Conservation (phyloP, 306 rosid species). For the Sechiopsis laciniata region DNA sequence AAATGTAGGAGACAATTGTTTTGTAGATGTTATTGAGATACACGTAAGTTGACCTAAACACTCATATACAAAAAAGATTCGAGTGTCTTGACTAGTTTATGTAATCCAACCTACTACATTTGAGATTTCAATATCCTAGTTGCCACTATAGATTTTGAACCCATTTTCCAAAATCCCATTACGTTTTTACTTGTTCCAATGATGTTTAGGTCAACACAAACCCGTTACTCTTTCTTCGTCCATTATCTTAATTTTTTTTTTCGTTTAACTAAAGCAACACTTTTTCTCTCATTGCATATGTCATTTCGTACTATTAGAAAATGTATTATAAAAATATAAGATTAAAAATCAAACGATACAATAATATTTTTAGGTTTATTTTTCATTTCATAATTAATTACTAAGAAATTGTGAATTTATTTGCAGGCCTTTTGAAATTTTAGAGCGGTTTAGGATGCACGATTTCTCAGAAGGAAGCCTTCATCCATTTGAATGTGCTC, state of each 20-base stretch:
- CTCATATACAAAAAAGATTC: too few relatives aligned
- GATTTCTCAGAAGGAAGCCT: slow-evolving; percentile 36
- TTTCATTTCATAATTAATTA: background rate
- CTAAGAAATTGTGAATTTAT: background rate
- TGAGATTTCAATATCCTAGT: too few relatives aligned
- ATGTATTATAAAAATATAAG: too few relatives aligned
- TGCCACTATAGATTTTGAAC: background rate
- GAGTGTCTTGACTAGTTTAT: background rate
- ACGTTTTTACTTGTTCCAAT: background rate
- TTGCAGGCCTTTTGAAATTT: slow-evolving; percentile 68
- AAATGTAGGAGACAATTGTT: too few relatives aligned
- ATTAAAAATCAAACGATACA: too few relatives aligned
- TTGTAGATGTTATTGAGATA: too few relatives aligned
- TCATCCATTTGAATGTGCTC: slow-evolving; percentile 96
- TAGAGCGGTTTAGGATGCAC: slow-evolving; percentile 77
- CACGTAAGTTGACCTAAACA: too few relatives aligned
- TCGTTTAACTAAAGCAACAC: background rate
- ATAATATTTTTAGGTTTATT: background rate
- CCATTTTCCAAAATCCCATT: too few relatives aligned
- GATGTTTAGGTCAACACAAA: background rate
- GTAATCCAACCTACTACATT: background rate
- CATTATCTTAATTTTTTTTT: background rate
- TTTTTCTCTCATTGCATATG: too few relatives aligned
- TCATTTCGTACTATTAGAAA: background rate
- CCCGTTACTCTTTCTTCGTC: background rate